Base-by-base conservation (phyloP, 78 protist species). In the Bigelowiella natans region DNA sequence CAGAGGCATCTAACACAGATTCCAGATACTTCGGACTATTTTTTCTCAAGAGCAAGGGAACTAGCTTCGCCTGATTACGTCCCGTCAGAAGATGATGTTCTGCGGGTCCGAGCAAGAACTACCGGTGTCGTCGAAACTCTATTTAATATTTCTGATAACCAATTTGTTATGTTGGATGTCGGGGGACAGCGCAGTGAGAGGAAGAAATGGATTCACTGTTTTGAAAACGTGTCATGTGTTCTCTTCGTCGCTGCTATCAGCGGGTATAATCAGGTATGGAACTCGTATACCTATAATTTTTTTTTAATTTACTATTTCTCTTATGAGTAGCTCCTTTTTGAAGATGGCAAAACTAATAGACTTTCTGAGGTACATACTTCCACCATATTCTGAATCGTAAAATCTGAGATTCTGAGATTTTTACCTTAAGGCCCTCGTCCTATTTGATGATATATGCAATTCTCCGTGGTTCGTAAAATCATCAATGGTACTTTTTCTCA, bases 191-290 rank as follows among this genome's bases (percentile, higher is more conserved):
- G 98, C 36, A 90, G 91, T 40, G 97, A 96, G 93, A 85, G 99
- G n/a, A 39, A 89, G 38, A 97, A 96, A 94, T 97, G 99, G 99
- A 96, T 97, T 92, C 98, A 97, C 91, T 95, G 97, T 89, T 97
- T 97, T 93, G 95, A 94, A 83, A 92, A 93, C 73, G 99, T 97
- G n/a, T 96, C 97, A 0, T 97, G 97, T n/a, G 95, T 97, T 63
- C 93, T 96, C 37, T 97, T 96, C 89, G 93, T 94, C 64, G 94
- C 95, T 30, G 96, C 98, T 0, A 88, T 96, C 38, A 40, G 91
- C 83, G 99, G 93, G 85, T 97, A 93, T 86, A 98, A 97, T 34
- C 86, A 83, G 86, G 86, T 83, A 7, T 51, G 34, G 18, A 51
- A 51, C n/a, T n/a, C n/a, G n/a, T n/a, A n/a, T n/a, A n/a, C n/a